phyloP scores from a whole-genome alignment of 1,284 basidiomycete species.

The Moesziomyces aphidis region DNA sequence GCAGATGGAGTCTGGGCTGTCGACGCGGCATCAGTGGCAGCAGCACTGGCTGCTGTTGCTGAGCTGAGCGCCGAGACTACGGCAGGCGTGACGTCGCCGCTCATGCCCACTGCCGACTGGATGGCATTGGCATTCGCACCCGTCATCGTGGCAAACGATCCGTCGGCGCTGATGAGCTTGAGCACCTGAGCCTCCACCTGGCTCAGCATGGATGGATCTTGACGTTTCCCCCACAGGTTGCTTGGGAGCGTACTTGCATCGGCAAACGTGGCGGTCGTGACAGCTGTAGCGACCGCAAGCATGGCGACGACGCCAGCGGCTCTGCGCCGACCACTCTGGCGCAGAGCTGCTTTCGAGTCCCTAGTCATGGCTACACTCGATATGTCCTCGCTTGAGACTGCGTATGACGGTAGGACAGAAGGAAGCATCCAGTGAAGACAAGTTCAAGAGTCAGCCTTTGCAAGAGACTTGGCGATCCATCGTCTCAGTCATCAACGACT shows the following conservation, averaged over 20 bases:
- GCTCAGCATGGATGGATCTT: conserved; percentile 5
- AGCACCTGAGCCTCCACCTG: conserved; percentile 14
- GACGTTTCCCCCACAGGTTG: conserved; percentile 27
- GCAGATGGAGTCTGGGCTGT: background rate
- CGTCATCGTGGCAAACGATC: conserved; percentile 33
- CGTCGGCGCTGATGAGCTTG: conserved; percentile 34
- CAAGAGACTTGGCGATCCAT: background rate
- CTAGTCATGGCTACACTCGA: background rate
- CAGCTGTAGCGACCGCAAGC: conserved; percentile 13
- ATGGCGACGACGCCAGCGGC: conserved; percentile 9
- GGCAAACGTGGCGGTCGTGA: conserved; percentile 4
- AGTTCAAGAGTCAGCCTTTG: background rate
- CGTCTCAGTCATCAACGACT: background rate
- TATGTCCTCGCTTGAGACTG: background rate
- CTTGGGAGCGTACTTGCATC: conserved; percentile 6
- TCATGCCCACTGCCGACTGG: conserved; percentile 30
- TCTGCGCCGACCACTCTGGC: background rate
- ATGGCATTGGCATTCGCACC: conserved; percentile 21
- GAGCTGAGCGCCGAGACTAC: conserved; percentile 1
- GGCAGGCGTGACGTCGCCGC: conserved; percentile 17
- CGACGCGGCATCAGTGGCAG: background rate
- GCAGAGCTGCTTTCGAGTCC: background rate
- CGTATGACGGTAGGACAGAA: background rate
- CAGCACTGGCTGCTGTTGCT: background rate
- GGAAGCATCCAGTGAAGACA: background rate